Evolutionary conservation across 106 monocot genomes (phyloP), one percentile per base, ranked within the genome.

Genomic region (Acorus gramineus): DNA sequence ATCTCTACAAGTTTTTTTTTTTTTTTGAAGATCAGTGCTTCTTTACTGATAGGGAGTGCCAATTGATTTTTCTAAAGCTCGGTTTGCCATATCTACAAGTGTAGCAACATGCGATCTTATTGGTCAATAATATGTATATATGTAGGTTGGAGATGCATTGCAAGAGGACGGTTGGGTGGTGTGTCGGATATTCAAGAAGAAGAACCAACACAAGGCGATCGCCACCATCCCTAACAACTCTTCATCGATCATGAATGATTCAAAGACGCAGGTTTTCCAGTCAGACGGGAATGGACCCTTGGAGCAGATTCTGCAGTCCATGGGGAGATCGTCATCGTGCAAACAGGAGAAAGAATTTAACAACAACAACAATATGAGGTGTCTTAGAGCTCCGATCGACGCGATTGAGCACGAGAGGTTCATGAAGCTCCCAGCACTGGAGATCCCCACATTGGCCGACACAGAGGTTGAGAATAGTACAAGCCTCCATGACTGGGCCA

Each of bases 181-280:
- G 11, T 96, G 96, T 76, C 72, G 96, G 4, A 91, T 96, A 44
- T 96, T 96, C 87, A 96, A 85, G 78, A 96, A 96, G 82, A 96
- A 87, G 83, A 83, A 71, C 71, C 74, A 81, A 57, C 71, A 73
- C 59, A 96, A 90, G 70, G 50, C 72, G 52, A n/a, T 73, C 7
- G 82, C 77, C 5, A 62, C 68, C 65, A 45, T 48, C 2, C 53
- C 74, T 0, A 80, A 66, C 71, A 77, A 63, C 50, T 69, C 64
- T 2, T 80, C 78, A 2, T 66, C 69, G 47, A 47, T 72, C 57
- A 61, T 42, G n/a, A 66, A 52, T 63, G 74, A 78, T 4, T 64
- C 73, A 10, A 77, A 76, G 47, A 70, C 79, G 2, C 71, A 63
- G 44, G 50, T 76, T 45, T 28, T 76, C 3, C 66, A 82, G 14